Percentiles rank a stretch among this genome's conserved stretches.
These are phyloP conservation scores for Torulaspora indica DNA, from an alignment of 805 yeast species.

Conservation along the genomic window DNA sequence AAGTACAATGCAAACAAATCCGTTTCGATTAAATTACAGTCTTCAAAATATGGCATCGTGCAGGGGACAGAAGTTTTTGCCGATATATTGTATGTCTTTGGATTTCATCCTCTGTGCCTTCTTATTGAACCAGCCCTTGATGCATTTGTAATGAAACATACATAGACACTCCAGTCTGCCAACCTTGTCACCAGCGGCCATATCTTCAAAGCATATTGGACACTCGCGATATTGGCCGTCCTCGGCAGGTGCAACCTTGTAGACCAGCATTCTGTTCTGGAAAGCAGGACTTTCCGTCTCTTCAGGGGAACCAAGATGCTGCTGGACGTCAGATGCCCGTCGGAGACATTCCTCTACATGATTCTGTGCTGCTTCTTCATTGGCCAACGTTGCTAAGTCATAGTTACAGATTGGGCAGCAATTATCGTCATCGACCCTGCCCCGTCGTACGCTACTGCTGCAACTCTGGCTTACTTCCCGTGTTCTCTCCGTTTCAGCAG, in stretches of 20 bases:
- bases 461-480: constrained; percentile 12
- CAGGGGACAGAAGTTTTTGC: constrained; percentile 46
- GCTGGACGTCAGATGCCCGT: constrained; percentile 46
- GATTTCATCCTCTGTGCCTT: constrained; percentile 50
- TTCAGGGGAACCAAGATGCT: constrained; percentile 54
- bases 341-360: constrained; percentile 71
- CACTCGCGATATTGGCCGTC: constrained; percentile 62
- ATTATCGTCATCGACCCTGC: constrained; percentile 17
- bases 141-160: constrained; percentile 87
- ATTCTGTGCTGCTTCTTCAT: constrained; percentile 42
- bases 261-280: constrained; percentile 79
- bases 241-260: constrained; percentile 39
- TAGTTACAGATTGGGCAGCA: constrained; percentile 42
- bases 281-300: constrained; percentile 38
- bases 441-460: constrained; percentile 11
- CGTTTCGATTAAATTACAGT: background rate
- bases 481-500: constrained; percentile 9
- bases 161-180: constrained; percentile 93
- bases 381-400: constrained; percentile 15
- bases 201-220: constrained; percentile 88
- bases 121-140: constrained; percentile 82
- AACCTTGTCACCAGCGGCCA: constrained; percentile 78
- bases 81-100: constrained; percentile 15
- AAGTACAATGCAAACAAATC: constrained; percentile 1
- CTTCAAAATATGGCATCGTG: constrained; percentile 40